Conservation (phyloP, 1,284 basidiomycete genomes). For the Lentinula novae-zelandiae region DNA sequence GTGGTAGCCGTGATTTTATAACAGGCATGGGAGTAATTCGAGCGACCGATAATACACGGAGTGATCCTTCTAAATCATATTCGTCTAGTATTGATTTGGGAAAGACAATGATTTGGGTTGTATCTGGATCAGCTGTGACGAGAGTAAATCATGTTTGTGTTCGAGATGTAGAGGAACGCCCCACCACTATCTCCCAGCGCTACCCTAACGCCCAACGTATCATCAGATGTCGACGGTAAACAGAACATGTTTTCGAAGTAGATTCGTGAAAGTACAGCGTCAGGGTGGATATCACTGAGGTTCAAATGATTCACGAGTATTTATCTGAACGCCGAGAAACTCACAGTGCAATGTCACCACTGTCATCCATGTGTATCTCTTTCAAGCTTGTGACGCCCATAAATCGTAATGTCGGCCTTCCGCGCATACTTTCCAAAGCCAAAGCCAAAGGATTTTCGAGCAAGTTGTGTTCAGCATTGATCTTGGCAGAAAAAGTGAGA, state of each 20-base stretch:
- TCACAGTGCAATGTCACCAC: slow-evolving; percentile 59
- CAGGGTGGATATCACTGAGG: slow-evolving; percentile 65
- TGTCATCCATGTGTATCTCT: slow-evolving; percentile 58
- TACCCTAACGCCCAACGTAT: slow-evolving; percentile 54
- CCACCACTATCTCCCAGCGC: slow-evolving; percentile 64
- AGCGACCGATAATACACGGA: slow-evolving; percentile 44
- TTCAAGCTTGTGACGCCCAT: slow-evolving; percentile 48
- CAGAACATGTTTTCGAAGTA: slow-evolving; percentile 74
- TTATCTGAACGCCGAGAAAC: slow-evolving; percentile 22
- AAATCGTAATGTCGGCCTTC: slow-evolving; percentile 61
- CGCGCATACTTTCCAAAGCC: slow-evolving; percentile 76
- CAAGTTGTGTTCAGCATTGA: slow-evolving; percentile 40
- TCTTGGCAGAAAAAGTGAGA: slow-evolving; percentile 56
- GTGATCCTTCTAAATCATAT: slow-evolving; percentile 9
- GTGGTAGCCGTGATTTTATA: slow-evolving; percentile 40
- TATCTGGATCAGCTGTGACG: slow-evolving; percentile 53
- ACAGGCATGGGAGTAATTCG: slow-evolving; percentile 46
- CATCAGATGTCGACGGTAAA: slow-evolving; percentile 27
- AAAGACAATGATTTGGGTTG: slow-evolving; percentile 66
- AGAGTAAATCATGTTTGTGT: neutral
- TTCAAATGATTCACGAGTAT: neutral
- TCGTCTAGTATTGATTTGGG: slow-evolving; percentile 37
- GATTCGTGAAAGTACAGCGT: slow-evolving; percentile 53
- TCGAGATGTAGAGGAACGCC: slow-evolving; percentile 28
- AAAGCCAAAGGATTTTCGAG: slow-evolving; percentile 68